Evolutionary conservation across 2,329 filamentous ascomycete species (phyloP).

Genomic region (Trichoderma sp.): DNA sequence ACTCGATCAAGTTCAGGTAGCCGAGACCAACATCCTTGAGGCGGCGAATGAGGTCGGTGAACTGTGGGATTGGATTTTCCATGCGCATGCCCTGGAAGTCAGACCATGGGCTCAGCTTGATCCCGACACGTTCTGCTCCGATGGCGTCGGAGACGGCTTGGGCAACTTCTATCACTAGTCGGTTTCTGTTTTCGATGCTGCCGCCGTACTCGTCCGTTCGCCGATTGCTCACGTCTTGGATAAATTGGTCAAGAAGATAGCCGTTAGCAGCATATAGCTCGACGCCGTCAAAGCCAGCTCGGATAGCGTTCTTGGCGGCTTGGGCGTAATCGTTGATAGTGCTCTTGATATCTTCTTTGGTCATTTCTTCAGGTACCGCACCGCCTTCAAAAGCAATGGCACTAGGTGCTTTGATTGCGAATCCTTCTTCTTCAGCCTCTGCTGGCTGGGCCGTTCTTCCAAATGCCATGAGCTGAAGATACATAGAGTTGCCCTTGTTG

Average conservation of each 20-base stretch:
- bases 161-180: constrained; percentile 50
- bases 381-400: constrained; percentile 4
- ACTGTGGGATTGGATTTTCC: constrained; percentile 63
- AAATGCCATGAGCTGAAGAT: constrained; percentile 59
- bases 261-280: constrained; percentile 57
- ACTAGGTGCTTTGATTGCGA: constrained; percentile 22
- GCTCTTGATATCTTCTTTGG: constrained; percentile 61
- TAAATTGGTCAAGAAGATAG: constrained; percentile 62
- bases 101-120: constrained; percentile 63
- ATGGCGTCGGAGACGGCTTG: constrained; percentile 34
- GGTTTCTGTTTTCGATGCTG: constrained; percentile 50
- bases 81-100: constrained; percentile 66
- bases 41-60: constrained; percentile 53
- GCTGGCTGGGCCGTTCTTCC: constrained; percentile 54
- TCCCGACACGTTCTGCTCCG: constrained; percentile 51
- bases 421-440: constrained; percentile 33
- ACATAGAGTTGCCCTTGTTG: neutral
- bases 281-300: constrained; percentile 48
- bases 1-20: constrained; percentile 64
- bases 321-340: constrained; percentile 60
- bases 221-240: constrained; percentile 49
- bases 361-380: constrained; percentile 60
- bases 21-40: constrained; percentile 50
- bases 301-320: constrained; percentile 56
- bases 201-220: constrained; percentile 55